These are phyloP conservation scores for Rutstroemia sp. DNA, from an alignment of 2,329 filamentous ascomycete genomes.

Conservation along the genomic window DNA sequence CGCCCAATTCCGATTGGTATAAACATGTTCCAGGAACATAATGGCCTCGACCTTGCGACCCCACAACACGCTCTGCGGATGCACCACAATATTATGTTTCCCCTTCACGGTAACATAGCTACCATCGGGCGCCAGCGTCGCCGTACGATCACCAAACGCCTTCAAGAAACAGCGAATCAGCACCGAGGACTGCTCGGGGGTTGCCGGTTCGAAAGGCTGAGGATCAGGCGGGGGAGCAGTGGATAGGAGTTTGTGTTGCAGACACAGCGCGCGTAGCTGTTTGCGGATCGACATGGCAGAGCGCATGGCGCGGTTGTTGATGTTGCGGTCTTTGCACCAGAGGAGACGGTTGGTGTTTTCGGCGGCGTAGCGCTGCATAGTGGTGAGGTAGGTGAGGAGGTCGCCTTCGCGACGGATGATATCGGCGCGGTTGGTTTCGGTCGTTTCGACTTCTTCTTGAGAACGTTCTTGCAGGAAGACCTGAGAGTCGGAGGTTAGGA, in stretches of 20 bases:
- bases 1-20: constrained; percentile 58
- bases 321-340: constrained; percentile 51
- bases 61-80: constrained; percentile 55
- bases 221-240: constrained; percentile 41
- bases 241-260: constrained; percentile 40
- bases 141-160: constrained; percentile 54
- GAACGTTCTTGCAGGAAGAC: constrained; percentile 54
- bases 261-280: constrained; percentile 51
- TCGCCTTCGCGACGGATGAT: constrained; percentile 56
- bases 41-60: constrained; percentile 58
- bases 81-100: constrained; percentile 53
- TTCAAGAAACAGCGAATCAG: constrained; percentile 55
- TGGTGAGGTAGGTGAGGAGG: constrained; percentile 55
- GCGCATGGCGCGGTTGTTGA: constrained; percentile 54
- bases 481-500: constrained; percentile 55
- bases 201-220: constrained; percentile 46
- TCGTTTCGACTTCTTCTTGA: constrained; percentile 47
- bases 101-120: constrained; percentile 54
- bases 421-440: constrained; percentile 47
- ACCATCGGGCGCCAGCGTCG: constrained; percentile 50
- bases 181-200: constrained; percentile 45
- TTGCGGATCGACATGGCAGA: constrained; percentile 55
- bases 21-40: constrained; percentile 62
- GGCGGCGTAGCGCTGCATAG: constrained; percentile 53
- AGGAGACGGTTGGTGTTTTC: constrained; percentile 43